Evolutionary conservation across 2,329 filamentous ascomycete genomes (phyloP).

Genomic region (Xylaria sp.): DNA sequence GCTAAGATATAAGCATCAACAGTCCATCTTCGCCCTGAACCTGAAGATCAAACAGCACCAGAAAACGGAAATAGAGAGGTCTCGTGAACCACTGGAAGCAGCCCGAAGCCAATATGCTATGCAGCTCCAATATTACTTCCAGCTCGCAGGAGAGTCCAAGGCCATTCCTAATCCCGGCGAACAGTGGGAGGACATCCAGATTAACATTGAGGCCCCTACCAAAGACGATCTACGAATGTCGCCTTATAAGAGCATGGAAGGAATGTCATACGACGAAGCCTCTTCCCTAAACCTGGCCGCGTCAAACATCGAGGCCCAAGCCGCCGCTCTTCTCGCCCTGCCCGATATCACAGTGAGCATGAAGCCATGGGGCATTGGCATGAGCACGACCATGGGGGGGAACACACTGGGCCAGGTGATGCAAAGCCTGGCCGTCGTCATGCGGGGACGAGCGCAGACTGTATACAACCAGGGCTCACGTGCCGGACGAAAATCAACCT

Average conservation of each 20-base stretch:
- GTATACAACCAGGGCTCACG: background rate
- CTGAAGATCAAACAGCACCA: background rate
- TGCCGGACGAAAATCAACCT: background rate
- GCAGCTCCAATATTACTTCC: constrained; percentile 7
- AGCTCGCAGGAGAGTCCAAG: constrained; percentile 13
- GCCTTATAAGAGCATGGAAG: constrained; percentile 2
- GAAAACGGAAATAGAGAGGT: constrained; percentile 5
- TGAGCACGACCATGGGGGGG: background rate
- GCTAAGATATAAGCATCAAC: constrained; percentile 4
- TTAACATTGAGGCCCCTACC: background rate
- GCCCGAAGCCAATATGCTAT: background rate
- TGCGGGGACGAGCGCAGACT: background rate
- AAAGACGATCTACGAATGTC: constrained; percentile 9
- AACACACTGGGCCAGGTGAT: background rate
- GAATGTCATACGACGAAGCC: constrained; percentile 2
- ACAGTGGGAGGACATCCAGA: constrained; percentile 12
- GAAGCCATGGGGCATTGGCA: background rate
- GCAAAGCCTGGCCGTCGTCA: background rate
- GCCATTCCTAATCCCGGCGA: background rate
- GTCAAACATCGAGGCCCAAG: background rate
- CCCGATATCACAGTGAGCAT: background rate
- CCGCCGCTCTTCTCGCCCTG: background rate
- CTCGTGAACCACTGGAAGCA: background rate
- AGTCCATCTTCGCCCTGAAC: background rate
- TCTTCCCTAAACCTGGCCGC: constrained; percentile 3